phyloP scores from a whole-genome alignment of 345 rosid species.

The Eucalyptus melliodora region DNA sequence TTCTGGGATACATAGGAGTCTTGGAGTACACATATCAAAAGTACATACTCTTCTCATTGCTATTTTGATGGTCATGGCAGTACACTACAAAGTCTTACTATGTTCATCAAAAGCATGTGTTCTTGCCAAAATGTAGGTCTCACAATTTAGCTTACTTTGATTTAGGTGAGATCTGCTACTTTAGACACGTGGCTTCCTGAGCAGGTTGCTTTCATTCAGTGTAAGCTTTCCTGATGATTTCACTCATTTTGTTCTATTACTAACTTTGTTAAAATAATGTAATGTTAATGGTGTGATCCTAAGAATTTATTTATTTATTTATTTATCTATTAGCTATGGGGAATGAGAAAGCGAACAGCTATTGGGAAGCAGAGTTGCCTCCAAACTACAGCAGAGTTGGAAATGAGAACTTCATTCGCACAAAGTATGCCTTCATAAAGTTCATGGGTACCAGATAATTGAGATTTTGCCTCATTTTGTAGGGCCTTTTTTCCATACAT shows the following conservation, averaged over 20 bases:
- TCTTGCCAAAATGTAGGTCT: not conserved
- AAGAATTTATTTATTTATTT: not conserved
- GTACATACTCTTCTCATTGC: slow-evolving; percentile 8
- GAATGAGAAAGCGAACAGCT: slow-evolving; percentile 63
- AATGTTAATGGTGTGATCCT: not conserved
- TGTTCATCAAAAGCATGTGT: not conserved
- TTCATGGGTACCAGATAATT: not conserved
- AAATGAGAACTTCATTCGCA: slow-evolving; percentile 63
- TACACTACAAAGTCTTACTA: not conserved
- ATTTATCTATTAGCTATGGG: slow-evolving; percentile 47
- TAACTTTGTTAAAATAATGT: not conserved
- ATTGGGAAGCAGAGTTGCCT: slow-evolving; percentile 98
- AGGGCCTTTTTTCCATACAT: not conserved
- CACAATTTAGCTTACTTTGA: not conserved
- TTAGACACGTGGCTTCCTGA: slow-evolving; percentile 99
- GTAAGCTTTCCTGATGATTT: slow-evolving; percentile 27
- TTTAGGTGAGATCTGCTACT: slow-evolving; percentile 86
- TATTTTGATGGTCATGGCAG: not conserved
- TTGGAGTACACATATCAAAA: slow-evolving; percentile 97
- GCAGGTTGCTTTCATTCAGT: slow-evolving; percentile 71
- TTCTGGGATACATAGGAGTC: slow-evolving; percentile 87
- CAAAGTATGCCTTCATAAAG: slow-evolving; percentile 52
- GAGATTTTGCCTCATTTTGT: not conserved
- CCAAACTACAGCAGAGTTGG: slow-evolving; percentile 59
- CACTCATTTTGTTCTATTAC: not conserved